Evolutionary conservation across 2,329 filamentous ascomycete species (phyloP).

Genomic region (Neofusicoccum sp.): DNA sequence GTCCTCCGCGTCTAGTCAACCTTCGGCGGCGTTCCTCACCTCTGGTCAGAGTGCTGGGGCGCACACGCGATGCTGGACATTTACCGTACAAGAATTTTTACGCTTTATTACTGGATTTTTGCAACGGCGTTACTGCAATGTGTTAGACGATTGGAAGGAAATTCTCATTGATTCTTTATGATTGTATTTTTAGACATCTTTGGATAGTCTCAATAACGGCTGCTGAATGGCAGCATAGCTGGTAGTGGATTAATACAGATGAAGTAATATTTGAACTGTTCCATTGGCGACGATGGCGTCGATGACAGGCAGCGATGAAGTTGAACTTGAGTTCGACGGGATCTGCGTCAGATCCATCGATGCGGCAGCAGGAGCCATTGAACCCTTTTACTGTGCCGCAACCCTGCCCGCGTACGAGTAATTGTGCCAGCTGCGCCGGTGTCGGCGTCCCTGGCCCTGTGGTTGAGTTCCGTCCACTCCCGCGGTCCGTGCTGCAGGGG

Average conservation of each 20-base stretch:
- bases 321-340: not conserved
- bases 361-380: not conserved
- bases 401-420: not conserved
- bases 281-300: too few species aligned
- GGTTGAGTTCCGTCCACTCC: too few species aligned
- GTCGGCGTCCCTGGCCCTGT: too few species aligned
- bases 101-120: not conserved
- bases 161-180: not conserved
- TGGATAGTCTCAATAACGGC: not conserved
- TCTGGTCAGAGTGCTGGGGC: not conserved
- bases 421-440: too few species aligned
- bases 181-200: not conserved
- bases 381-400: not conserved
- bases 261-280: not conserved
- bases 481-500: too few species aligned
- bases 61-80: not conserved
- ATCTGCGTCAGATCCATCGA: not conserved
- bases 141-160: conserved; percentile 7
- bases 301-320: not conserved
- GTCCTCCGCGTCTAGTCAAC: not conserved
- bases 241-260: not conserved
- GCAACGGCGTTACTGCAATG: not conserved
- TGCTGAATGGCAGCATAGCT: not conserved
- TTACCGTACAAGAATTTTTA: not conserved
- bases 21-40: not conserved